Evolutionary conservation across 495 filamentous ascomycete genomes (phyloP).

Genomic region (Penicillium tannophilum): DNA sequence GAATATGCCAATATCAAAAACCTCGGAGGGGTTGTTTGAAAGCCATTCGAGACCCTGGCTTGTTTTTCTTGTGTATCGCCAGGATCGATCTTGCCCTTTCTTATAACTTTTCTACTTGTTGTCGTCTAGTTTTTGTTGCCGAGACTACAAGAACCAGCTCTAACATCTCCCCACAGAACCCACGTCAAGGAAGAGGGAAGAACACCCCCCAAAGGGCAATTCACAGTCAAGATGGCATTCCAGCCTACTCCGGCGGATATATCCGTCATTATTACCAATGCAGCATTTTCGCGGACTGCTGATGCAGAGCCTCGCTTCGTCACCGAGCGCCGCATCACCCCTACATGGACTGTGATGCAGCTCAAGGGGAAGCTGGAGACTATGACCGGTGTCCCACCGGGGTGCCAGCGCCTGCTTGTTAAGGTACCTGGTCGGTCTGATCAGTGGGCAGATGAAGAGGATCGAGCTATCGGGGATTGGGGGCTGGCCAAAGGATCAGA

Average conservation of each 20-base stretch:
- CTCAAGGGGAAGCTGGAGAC: constrained; percentile 90
- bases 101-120: not conserved
- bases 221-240: constrained; percentile 36
- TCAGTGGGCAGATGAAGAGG: constrained; percentile 44
- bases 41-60: not conserved
- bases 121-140: not conserved
- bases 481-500: constrained; percentile 44
- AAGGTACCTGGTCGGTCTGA: constrained; percentile 40
- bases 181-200: not conserved
- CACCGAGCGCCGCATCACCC: constrained; percentile 86
- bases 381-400: constrained; percentile 87
- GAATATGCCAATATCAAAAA: not conserved
- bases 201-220: not conserved
- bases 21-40: not conserved
- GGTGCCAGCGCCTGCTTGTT: constrained; percentile 66
- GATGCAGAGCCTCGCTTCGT: constrained; percentile 72
- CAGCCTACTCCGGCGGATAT: constrained; percentile 73
- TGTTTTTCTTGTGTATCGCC: not conserved
- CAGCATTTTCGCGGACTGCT: constrained; percentile 65
- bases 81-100: not conserved
- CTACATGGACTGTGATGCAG: constrained; percentile 86
- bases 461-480: constrained; percentile 39
- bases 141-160: not conserved
- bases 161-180: constrained; percentile 2
- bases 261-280: constrained; percentile 79